Evolutionary conservation across 768 basidiomycete genomes (phyloP).

Genomic region (Tylopilus sp.): DNA sequence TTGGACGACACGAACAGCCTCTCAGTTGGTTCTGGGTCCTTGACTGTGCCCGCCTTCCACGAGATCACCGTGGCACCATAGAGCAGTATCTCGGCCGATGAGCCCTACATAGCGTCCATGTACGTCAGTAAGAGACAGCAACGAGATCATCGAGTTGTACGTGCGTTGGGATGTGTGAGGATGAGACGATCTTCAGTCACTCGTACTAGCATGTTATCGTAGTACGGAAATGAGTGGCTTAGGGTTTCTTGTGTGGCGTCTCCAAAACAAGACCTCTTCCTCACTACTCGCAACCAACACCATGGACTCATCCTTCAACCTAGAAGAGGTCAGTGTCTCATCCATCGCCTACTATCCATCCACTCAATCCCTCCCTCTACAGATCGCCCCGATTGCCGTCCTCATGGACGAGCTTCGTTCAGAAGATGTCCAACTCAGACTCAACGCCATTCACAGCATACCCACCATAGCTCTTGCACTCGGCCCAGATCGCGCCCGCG

Average conservation of each 20-base stretch:
- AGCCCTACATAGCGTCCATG: conserved; percentile 44
- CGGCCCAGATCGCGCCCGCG: conserved; percentile 90
- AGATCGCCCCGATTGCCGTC: conserved; percentile 94
- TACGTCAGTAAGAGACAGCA: neutral
- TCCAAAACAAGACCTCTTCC: conserved; percentile 9
- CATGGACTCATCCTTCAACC: conserved; percentile 65
- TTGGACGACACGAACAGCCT: conserved; percentile 81
- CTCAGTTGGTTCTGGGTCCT: conserved; percentile 45
- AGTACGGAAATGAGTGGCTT: too few relatives aligned
- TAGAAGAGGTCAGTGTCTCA: conserved; percentile 59
- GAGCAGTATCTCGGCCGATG: conserved; percentile 59
- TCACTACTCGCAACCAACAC: neutral
- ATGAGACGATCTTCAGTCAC: conserved; percentile 40
- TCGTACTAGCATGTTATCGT: conserved; percentile 57
- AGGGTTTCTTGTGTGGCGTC: conserved; percentile 20
- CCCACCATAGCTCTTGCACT: conserved; percentile 97
- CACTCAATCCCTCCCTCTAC: conserved; percentile 16
- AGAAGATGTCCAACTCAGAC: conserved; percentile 93
- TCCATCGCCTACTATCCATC: neutral
- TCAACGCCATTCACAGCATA: conserved; percentile 96
- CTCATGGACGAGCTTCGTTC: conserved; percentile 97
- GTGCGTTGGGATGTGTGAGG: conserved; percentile 63
- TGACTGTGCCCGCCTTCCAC: conserved; percentile 60
- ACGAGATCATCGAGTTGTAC: neutral
- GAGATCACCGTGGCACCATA: conserved; percentile 89